Evolutionary conservation across 345 rosid species (phyloP).

Genomic region (Acer campestre): DNA sequence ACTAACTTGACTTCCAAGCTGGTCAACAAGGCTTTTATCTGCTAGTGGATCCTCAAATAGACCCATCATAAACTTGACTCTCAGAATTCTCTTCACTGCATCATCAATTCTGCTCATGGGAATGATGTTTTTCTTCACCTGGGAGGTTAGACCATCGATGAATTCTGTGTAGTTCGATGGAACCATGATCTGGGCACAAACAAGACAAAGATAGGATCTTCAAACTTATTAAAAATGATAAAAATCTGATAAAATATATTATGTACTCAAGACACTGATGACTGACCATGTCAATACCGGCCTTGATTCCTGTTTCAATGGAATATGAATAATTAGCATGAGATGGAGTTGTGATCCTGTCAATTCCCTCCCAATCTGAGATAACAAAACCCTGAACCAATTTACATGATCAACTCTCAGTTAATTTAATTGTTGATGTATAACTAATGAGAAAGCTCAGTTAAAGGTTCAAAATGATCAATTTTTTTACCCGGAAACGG

Average conservation of each 20-base stretch:
- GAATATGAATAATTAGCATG: slow-evolving; percentile 68
- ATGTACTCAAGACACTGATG: not conserved
- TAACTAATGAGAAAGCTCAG: not conserved
- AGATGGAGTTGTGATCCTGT: slow-evolving; percentile 64
- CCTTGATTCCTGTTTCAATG: slow-evolving; percentile 43
- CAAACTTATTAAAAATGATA: not conserved
- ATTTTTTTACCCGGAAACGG: slow-evolving; percentile 51
- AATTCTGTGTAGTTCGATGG: slow-evolving; percentile 56
- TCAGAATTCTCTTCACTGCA: slow-evolving; percentile 64
- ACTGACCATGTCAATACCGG: slow-evolving; percentile 75
- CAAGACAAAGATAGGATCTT: not conserved
- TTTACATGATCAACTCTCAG: slow-evolving; percentile 14
- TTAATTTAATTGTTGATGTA: not conserved
- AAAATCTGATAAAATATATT: not conserved
- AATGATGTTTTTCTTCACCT: slow-evolving; percentile 46
- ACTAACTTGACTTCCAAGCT: slow-evolving; percentile 53
- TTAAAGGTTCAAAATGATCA: not conserved
- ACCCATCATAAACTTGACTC: slow-evolving; percentile 73
- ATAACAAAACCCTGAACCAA: slow-evolving; percentile 60
- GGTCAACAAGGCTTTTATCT: slow-evolving; percentile 43
- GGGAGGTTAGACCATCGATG: slow-evolving; percentile 48
- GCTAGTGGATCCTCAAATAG: slow-evolving; percentile 60
- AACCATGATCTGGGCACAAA: slow-evolving; percentile 45
- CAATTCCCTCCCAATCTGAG: slow-evolving; percentile 68
- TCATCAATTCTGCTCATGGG: slow-evolving; percentile 70